Base-by-base conservation (phyloP, 2,329 filamentous ascomycete genomes). In the Ciborinia camelliae region DNA sequence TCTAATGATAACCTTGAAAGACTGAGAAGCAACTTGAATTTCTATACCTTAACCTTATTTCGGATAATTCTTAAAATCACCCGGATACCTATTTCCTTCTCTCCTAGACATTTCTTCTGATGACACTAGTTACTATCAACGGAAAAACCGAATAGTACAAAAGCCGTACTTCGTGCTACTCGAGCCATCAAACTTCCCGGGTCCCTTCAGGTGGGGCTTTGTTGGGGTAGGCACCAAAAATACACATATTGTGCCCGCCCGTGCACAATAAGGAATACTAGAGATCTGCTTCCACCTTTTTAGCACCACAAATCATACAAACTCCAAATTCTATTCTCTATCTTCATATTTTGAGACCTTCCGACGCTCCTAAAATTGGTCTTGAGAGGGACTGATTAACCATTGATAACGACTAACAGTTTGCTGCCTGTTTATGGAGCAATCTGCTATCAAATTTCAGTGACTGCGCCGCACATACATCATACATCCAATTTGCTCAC, bases 201-300 rank as follows among this genome's bases (percentile, higher is more conserved):
- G 54, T 58, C 54, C 54, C 54, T 58, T 58, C 39, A 58, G 39
- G 54, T 45, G 54, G 39, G 53, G 53, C 37, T 39, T 43, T 37
- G 26, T 43, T 57, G 23, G 53, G 54, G 54, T 57, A 57, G 54
- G 54, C 39, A 45, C 12, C 8, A 20, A 45, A 58, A 58, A 57
- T 28, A 58, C 28, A 10, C 48, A 58, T 45, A 45, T 57, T 58
- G 54, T 45, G 54, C 39, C 39, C 54, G 20, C 39, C 54, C 28
- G 54, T 58, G 26, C 54, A 55, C 53, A 58, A 45, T 45, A 45
- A 45, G 41, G 39, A 45, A 58, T 45, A 9, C 4, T n/a, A 18
- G 10, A 41, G 23, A 55, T 55, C 53, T 55, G 37, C 37, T 55
- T 39, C 15, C 35, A 55, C 37, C 37, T 54, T 41, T 41, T 41